Evolutionary conservation across 441 rosid species (phyloP).

Genomic region (Euphorbia celastroides): DNA sequence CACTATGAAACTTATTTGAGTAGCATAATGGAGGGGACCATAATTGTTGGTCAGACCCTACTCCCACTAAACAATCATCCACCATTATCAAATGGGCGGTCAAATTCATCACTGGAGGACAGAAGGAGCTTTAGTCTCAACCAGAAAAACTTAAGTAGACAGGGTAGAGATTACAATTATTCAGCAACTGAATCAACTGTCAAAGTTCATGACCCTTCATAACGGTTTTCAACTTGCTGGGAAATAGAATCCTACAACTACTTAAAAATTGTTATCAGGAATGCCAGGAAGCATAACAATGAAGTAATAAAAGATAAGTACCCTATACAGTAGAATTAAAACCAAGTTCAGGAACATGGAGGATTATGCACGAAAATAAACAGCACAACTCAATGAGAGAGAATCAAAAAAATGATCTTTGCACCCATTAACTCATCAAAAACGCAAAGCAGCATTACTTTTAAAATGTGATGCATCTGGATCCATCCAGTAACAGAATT

Average conservation of each 20-base stretch:
- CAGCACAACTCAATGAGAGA: too few species aligned
- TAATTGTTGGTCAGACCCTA: slow-evolving; percentile 33
- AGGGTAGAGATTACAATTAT: slow-evolving; percentile 2
- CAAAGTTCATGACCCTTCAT: slow-evolving; percentile 14
- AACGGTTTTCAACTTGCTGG: slow-evolving; percentile 16
- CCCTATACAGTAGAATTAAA: background rate
- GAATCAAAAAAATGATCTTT: background rate
- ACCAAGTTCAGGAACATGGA: background rate
- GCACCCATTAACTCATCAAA: slow-evolving; percentile 14
- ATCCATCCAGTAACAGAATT: slow-evolving; percentile 33
- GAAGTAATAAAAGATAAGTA: background rate
- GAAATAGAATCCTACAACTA: slow-evolving; percentile 6
- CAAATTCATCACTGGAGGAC: slow-evolving; percentile 18
- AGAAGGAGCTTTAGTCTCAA: slow-evolving; percentile 10
- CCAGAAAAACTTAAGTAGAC: slow-evolving; percentile 10
- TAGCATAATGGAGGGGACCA: slow-evolving; percentile 68
- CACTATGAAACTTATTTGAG: slow-evolving; percentile 45
- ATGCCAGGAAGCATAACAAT: background rate
- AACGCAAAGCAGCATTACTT: slow-evolving; percentile 5
- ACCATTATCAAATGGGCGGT: slow-evolving; percentile 24
- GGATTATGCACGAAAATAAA: too few species aligned
- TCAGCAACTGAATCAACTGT: slow-evolving; percentile 11
- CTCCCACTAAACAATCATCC: slow-evolving; percentile 29
- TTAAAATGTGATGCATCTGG: slow-evolving; percentile 22
- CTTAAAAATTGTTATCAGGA: background rate